Conservation (phyloP, 2,329 filamentous ascomycete species). For the Ophiostoma piceae region DNA sequence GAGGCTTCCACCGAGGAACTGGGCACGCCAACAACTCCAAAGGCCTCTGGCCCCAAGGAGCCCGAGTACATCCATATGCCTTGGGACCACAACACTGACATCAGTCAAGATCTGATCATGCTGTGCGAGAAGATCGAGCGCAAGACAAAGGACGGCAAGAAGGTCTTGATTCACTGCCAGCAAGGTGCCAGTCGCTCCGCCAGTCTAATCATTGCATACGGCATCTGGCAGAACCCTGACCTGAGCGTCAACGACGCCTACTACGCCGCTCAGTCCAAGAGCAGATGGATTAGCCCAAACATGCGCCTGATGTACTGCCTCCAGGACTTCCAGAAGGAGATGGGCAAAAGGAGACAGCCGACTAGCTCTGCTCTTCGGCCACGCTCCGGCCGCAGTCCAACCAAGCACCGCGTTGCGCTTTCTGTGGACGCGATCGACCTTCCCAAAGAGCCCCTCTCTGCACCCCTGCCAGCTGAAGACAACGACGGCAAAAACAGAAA, state of each 20-base stretch:
- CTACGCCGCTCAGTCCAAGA: slow-evolving; percentile 71
- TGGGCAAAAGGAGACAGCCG: slow-evolving; percentile 46
- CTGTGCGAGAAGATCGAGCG: slow-evolving; percentile 73
- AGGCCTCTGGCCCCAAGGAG: slow-evolving; percentile 43
- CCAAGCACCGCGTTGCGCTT: slow-evolving; percentile 55
- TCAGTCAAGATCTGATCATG: slow-evolving; percentile 67
- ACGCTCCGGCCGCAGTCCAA: slow-evolving; percentile 50
- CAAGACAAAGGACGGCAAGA: slow-evolving; percentile 66
- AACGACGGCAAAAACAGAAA: slow-evolving; percentile 37
- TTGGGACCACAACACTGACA: slow-evolving; percentile 86
- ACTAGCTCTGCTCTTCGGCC: slow-evolving; percentile 44
- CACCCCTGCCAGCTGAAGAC: slow-evolving; percentile 54
- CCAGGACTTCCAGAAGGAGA: slow-evolving; percentile 69
- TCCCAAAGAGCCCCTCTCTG: slow-evolving; percentile 55
- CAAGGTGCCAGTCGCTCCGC: slow-evolving; percentile 81
- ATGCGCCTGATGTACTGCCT: slow-evolving; percentile 90
- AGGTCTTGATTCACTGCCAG: slow-evolving; percentile 77
- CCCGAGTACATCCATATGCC: slow-evolving; percentile 84
- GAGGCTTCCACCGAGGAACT: slow-evolving; percentile 33
- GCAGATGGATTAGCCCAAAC: slow-evolving; percentile 83
- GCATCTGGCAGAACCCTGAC: slow-evolving; percentile 70
- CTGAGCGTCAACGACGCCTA: slow-evolving; percentile 79
- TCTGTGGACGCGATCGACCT: slow-evolving; percentile 55
- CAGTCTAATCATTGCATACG: slow-evolving; percentile 81
- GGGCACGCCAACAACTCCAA: slow-evolving; percentile 53